Percentiles rank a stretch among this genome's conserved stretches.
Conservation (phyloP, 2,329 filamentous ascomycete genomes). For the Fusarium chaquense region DNA sequence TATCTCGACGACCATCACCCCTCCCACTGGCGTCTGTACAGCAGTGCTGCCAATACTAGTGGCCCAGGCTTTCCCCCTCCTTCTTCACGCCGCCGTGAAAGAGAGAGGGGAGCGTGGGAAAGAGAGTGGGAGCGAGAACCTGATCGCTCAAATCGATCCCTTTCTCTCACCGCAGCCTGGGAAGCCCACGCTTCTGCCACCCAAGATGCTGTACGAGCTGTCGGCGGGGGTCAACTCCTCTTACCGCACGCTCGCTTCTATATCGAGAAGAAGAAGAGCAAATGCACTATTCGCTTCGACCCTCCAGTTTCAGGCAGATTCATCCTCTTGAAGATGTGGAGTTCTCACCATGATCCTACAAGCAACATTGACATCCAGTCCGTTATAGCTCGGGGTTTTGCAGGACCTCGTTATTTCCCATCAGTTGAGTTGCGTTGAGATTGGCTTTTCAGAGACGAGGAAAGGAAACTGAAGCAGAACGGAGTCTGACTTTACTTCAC, state of each 20-base stretch:
- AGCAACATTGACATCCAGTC: slow-evolving; percentile 91
- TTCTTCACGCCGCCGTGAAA: slow-evolving; percentile 32
- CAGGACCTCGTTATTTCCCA: slow-evolving; percentile 87
- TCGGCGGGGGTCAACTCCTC: slow-evolving; percentile 71
- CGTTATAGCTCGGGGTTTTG: slow-evolving; percentile 84
- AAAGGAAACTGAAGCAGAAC: not conserved
- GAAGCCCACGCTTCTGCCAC: slow-evolving; percentile 66
- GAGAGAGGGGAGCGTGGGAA: slow-evolving; percentile 23
- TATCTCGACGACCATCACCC: slow-evolving; percentile 46
- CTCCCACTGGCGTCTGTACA: slow-evolving; percentile 44
- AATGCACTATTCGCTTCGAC: slow-evolving; percentile 87
- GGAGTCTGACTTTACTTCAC: not conserved
- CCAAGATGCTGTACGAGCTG: slow-evolving; percentile 68
- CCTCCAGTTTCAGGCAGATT: slow-evolving; percentile 84
- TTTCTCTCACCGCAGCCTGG: slow-evolving; percentile 51
- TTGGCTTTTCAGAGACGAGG: not conserved
- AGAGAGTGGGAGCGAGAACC: slow-evolving; percentile 34
- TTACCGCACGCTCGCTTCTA: slow-evolving; percentile 84
- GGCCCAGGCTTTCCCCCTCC: slow-evolving; percentile 31
- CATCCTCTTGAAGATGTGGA: slow-evolving; percentile 92
- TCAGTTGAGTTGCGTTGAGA: slow-evolving; percentile 69
- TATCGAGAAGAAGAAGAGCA: slow-evolving; percentile 84
- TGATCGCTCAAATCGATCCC: slow-evolving; percentile 39
- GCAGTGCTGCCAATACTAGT: slow-evolving; percentile 26
- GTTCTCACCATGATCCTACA: slow-evolving; percentile 71